Evolutionary conservation across 2,329 filamentous ascomycete species (phyloP).

Genomic region (Orbilia ellipsospora): DNA sequence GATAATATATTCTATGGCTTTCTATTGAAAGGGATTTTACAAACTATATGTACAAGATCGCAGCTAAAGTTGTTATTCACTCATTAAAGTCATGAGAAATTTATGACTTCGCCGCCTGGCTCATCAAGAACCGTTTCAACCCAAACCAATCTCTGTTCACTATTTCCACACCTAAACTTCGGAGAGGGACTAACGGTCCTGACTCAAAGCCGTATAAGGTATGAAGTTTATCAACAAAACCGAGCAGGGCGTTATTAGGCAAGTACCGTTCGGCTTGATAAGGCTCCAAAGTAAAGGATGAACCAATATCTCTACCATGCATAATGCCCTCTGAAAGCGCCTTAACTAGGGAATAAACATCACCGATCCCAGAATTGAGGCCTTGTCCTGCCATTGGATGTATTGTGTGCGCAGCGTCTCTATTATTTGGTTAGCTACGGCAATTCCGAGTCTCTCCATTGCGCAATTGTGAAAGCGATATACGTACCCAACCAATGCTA

Average conservation of each 20-base stretch:
- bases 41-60: slow-evolving; percentile 20
- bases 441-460: not conserved
- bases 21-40: slow-evolving; percentile 11
- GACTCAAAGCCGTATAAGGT: slow-evolving; percentile 86
- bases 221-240: slow-evolving; percentile 87
- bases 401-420: slow-evolving; percentile 93
- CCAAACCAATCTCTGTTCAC: slow-evolving; percentile 67
- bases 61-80: not conserved
- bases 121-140: slow-evolving; percentile 88
- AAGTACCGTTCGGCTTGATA: slow-evolving; percentile 86
- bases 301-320: slow-evolving; percentile 87
- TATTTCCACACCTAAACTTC: slow-evolving; percentile 61
- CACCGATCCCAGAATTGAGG: slow-evolving; percentile 90
- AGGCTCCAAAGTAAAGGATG: slow-evolving; percentile 75
- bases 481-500: slow-evolving; percentile 83
- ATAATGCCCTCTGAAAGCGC: slow-evolving; percentile 80
- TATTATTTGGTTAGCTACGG: slow-evolving; percentile 24
- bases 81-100: not conserved
- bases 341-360: slow-evolving; percentile 80
- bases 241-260: slow-evolving; percentile 81
- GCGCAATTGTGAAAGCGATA: not conserved
- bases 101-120: slow-evolving; percentile 66
- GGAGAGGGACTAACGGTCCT: slow-evolving; percentile 81
- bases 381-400: slow-evolving; percentile 96
- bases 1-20: slow-evolving; percentile 40